Evolutionary conservation across 1,284 basidiomycete species (phyloP), one percentile per base, ranked within the genome.

Genomic region (Laetiporus sulphureus): DNA sequence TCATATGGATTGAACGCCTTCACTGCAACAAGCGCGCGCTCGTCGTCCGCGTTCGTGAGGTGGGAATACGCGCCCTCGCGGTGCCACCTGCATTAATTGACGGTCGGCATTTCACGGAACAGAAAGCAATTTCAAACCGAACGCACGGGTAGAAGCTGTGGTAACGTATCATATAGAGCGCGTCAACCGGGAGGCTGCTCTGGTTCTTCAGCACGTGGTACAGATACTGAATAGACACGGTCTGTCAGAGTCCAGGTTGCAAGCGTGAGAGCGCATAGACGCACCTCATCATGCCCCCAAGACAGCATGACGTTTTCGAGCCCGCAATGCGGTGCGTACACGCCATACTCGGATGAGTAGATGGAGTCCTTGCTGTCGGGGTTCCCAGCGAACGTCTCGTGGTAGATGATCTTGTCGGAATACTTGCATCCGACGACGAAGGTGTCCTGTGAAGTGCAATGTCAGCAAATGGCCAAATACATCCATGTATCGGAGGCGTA

Each of bases 271-370:
- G 40, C 34, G 24, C 33, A 24, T n/a, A 20, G 13, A 41, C 68
- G 25, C 53, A 81, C 82, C 72, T 91, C 90, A 57, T 93, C 91
- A 59, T 94, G 91, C 4, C 91, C 91, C 83, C 87, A 93, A 21
- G 81, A 85, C 24, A 94, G 66, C 86, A 93, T 89, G 47, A 94
- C 87, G 57, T 92, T 91, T 48, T 91, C 85, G 12, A 95, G 73
- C 3, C 91, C 91, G 56, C 91, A 94, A 43, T 85, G 66, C 1
- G 83, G 79, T 54, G 85, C 66, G 64, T 95, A 95, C 48, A 94
- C 86, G 3, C 91, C 91, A 52, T 77, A 77, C 57, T 86, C 73
- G n/a, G 88, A 84, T 12, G 79, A 82, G 59, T 89, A 89, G 13
- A 90, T 68, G 1, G 68, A 64, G 56, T 94, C 80, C 30, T 72